Base-by-base conservation (phyloP, 148 eudicot genomes). In the Camellia granthamiana region DNA sequence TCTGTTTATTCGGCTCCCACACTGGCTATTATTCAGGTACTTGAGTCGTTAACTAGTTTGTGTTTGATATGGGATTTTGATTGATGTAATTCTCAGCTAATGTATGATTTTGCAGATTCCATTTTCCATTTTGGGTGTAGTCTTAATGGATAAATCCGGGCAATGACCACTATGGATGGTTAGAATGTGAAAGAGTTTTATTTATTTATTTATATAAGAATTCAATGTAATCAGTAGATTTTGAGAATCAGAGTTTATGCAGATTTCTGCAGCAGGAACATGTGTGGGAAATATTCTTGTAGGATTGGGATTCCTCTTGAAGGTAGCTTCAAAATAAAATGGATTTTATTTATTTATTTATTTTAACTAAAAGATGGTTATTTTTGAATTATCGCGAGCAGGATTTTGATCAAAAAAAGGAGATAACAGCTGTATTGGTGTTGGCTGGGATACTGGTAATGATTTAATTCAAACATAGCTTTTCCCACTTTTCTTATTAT, bases 11-110 rank as follows among this genome's bases (percentile, higher is more conserved):
- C n/a, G n/a, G n/a, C n/a, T n/a, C n/a, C n/a, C n/a, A n/a, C n/a
- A 72, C 77, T 89, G 88, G 94, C 90, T 30, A 76, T 92, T 73
- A 80, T 90, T 68, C 95, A 91, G 92, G 97, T 56, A 55, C 47
- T 71, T 21, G 11, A 7, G 14, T 2, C 51, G 3, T 18, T 7
- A 42, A 74, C 18, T 11, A 30, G 21, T 13, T n/a, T n/a, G 13
- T 30, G 5, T 11, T 56, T 9, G 3, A 56, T 14, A 75, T 9
- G 5, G n/a, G 8, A 38, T 59, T 59, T 15, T 75, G 43, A 6
- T 59, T 59, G n/a, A 54, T 12, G 23, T 61, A 13, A 14, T 69
- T 67, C 15, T 67, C 7, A 38, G 58, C 7, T 71, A 49, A 10
- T 11, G 7, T 19, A 49, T 51, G 58, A 13, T 77, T 59, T 14